Evolutionary conservation across 1,139 yeast species (phyloP).

Genomic region (Lizanozyma gosingica): DNA sequence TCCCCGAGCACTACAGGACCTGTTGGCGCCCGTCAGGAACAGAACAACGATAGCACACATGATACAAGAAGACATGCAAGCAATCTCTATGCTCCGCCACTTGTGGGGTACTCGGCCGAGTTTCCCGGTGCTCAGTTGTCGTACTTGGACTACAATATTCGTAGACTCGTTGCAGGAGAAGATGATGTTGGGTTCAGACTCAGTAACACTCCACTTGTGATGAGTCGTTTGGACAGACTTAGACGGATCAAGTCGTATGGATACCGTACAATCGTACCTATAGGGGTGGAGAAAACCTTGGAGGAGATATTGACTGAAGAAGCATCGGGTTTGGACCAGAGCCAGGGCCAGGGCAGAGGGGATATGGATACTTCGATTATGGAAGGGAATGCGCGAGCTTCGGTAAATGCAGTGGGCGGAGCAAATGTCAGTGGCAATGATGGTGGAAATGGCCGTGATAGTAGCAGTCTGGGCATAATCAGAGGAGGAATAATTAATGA

Average conservation of each 20-base stretch:
- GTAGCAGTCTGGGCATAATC: background rate
- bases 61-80: background rate
- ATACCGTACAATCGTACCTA: background rate
- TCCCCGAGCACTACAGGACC: background rate
- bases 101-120: conserved; percentile 45
- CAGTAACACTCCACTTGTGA: background rate
- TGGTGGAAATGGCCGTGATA: conserved; percentile 5
- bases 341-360: no score
- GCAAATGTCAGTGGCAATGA: conserved; percentile 2
- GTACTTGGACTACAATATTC: conserved; percentile 9
- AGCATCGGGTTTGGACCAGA: conserved; percentile 4
- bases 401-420: conserved; percentile 2
- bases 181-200: background rate
- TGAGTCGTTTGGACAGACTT: background rate
- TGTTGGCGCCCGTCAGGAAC: background rate
- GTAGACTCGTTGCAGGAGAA: background rate
- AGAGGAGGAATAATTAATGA: no score
- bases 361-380: conserved; percentile 7
- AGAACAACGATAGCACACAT: background rate
- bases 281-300: background rate
- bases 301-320: background rate
- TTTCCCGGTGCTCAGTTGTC: conserved; percentile 37
- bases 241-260: background rate
- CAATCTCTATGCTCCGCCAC: conserved; percentile 38
- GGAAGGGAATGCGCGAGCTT: conserved; percentile 5